phyloP scores from a whole-genome alignment of 176 grass and related monocot species.

The Musa itinerans region DNA sequence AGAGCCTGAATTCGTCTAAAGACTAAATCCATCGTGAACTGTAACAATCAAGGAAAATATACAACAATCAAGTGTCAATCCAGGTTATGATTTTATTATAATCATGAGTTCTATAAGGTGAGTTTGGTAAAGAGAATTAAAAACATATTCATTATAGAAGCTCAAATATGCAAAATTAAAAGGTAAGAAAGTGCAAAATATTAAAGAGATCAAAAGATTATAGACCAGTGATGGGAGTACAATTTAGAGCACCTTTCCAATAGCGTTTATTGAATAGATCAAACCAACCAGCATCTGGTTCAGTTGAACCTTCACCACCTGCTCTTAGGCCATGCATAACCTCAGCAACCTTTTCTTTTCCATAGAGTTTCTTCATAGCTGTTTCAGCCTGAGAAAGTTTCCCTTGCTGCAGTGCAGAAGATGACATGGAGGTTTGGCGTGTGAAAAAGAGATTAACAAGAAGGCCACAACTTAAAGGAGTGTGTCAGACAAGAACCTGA shows the following conservation, averaged over 20 bases:
- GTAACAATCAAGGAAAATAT: too few relatives aligned
- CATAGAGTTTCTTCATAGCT: conserved; percentile 86
- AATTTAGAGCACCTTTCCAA: conserved; percentile 55
- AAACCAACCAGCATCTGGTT: conserved; percentile 85
- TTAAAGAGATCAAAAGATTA: neutral
- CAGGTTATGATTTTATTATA: too few relatives aligned
- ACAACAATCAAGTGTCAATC: too few relatives aligned
- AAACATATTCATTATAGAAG: too few relatives aligned
- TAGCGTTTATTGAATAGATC: conserved; percentile 96
- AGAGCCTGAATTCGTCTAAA: too few relatives aligned
- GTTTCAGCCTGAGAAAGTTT: conserved; percentile 79
- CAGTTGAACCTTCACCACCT: conserved; percentile 58
- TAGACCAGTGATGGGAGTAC: neutral
- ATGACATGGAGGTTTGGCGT: neutral
- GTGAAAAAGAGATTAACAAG: neutral
- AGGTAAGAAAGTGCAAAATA: neutral
- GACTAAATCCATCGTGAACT: too few relatives aligned
- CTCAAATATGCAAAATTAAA: too few relatives aligned
- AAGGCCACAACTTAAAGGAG: neutral
- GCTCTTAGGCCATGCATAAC: conserved; percentile 80
- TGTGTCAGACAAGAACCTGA: conserved; percentile 49
- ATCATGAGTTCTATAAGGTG: too few relatives aligned
- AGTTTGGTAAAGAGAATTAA: too few relatives aligned
- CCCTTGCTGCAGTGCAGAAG: conserved; percentile 61
- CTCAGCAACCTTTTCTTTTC: conserved; percentile 81